phyloP scores from a whole-genome alignment of 352 stramenopile genomes.

The Phytophthora quininea region DNA sequence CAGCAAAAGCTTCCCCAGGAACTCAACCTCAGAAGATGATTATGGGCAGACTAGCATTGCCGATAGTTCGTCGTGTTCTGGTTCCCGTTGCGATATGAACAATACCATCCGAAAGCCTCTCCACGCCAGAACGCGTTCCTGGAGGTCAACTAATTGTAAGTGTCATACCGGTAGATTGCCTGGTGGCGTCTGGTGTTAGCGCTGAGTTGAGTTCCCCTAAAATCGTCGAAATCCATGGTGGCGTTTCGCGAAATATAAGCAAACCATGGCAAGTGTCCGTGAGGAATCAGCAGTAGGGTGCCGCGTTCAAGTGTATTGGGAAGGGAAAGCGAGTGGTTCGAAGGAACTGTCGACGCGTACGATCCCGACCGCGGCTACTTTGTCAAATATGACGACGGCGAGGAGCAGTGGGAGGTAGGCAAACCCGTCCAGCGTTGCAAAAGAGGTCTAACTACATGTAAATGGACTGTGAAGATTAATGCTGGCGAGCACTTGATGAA shows the following conservation, averaged over 20 bases:
- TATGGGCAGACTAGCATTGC: not conserved
- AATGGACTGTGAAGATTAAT: constrained; percentile 10
- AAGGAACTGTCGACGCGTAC: constrained; percentile 52
- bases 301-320: constrained; percentile 73
- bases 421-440: not conserved
- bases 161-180: too few relatives aligned
- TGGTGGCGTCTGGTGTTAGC: too few relatives aligned
- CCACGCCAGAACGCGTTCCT: not conserved
- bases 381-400: constrained; percentile 76
- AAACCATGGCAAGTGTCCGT: constrained; percentile 14
- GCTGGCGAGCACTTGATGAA: constrained; percentile 27
- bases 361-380: constrained; percentile 49
- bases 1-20: not conserved
- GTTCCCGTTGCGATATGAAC: not conserved
- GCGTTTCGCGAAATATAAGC: constrained; percentile 7
- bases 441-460: too few relatives aligned
- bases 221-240: not conserved
- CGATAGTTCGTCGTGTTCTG: not conserved
- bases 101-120: not conserved
- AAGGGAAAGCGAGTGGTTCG: constrained; percentile 72
- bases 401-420: constrained; percentile 75
- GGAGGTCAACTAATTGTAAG: too few relatives aligned
- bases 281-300: constrained; percentile 39
- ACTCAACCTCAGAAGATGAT: too few relatives aligned
- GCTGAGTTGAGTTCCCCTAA: too few relatives aligned